Evolutionary conservation across 2,329 filamentous ascomycete species (phyloP).

Genomic region (Penicillium occitanis): DNA sequence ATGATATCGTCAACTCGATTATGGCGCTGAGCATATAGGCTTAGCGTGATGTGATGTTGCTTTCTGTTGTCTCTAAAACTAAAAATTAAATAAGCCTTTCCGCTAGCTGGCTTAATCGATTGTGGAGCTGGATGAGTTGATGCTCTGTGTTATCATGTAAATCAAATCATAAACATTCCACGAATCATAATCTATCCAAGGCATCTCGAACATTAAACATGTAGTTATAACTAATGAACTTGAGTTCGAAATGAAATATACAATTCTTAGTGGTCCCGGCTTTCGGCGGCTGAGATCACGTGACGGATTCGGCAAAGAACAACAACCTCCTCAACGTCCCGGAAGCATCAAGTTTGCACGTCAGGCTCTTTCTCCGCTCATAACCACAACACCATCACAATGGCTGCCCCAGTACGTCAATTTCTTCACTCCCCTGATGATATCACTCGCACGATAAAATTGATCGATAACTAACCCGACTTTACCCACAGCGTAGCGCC

Average conservation of each 20-base stretch:
- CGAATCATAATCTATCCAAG: background rate
- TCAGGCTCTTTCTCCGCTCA: slow-evolving; percentile 23
- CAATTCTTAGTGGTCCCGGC: slow-evolving; percentile 5
- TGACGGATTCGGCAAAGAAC: slow-evolving; percentile 17
- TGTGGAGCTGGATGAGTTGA: slow-evolving; percentile 3
- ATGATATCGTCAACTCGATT: slow-evolving; percentile 99
- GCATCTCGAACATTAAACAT: too few species aligned
- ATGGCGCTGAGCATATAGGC: slow-evolving; percentile 88
- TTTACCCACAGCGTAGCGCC: slow-evolving; percentile 77
- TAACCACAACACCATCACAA: slow-evolving; percentile 24
- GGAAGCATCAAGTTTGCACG: slow-evolving; percentile 22
- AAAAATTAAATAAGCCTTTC: background rate
- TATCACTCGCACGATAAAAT: background rate
- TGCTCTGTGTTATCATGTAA: slow-evolving; percentile 10
- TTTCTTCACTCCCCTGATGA: background rate
- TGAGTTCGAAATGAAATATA: too few species aligned
- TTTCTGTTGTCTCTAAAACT: slow-evolving; percentile 12
- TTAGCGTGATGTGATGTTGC: slow-evolving; percentile 15
- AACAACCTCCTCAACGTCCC: slow-evolving; percentile 21
- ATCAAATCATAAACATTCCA: background rate
- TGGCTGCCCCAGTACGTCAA: slow-evolving; percentile 35
- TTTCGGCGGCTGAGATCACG: slow-evolving; percentile 19
- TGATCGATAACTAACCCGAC: slow-evolving; percentile 25
- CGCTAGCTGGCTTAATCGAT: background rate
- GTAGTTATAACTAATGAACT: too few species aligned